phyloP scores from a whole-genome alignment of 371 early-diverging fungal species.

The Syncephalis fuscata region DNA sequence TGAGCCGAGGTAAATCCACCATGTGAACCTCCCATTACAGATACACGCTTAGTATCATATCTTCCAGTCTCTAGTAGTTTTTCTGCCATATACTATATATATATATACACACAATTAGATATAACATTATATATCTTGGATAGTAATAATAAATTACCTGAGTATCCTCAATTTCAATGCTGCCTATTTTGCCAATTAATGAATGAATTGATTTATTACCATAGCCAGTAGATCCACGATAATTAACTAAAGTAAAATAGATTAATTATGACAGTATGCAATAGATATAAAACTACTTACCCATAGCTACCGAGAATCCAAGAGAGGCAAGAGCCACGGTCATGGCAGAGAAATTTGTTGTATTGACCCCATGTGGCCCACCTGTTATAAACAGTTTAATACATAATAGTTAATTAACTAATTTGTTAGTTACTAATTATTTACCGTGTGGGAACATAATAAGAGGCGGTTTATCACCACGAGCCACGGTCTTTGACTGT shows the following conservation, averaged over 20 bases:
- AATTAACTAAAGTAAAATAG: conserved; percentile 29
- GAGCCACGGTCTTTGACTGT: background rate
- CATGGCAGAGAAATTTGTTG: conserved; percentile 15
- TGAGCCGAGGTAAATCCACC: conserved; percentile 53
- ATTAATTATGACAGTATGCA: background rate
- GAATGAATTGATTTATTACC: conserved; percentile 39
- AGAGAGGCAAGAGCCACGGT: conserved; percentile 16
- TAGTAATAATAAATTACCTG: conserved; percentile 17
- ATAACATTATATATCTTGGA: background rate
- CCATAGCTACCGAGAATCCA: conserved; percentile 24
- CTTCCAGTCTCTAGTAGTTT: conserved; percentile 15
- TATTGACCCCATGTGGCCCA: conserved; percentile 30
- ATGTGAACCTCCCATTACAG: conserved; percentile 49
- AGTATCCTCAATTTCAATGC: conserved; percentile 38
- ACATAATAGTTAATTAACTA: too few species aligned
- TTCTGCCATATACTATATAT: conserved; percentile 3
- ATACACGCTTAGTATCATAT: conserved; percentile 9
- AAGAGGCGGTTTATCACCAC: conserved; percentile 9
- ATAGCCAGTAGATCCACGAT: conserved; percentile 53
- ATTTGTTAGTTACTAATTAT: too few species aligned
- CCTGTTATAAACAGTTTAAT: conserved; percentile 10
- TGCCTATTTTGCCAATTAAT: conserved; percentile 44
- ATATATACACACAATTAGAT: background rate
- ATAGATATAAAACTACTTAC: conserved; percentile 26
- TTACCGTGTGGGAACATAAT: conserved; percentile 26